Percentiles rank a stretch among this genome's conserved stretches.
Evolutionary conservation across 1,284 basidiomycete genomes (phyloP).

Genomic region (Mycosarcoma mackinlayi): DNA sequence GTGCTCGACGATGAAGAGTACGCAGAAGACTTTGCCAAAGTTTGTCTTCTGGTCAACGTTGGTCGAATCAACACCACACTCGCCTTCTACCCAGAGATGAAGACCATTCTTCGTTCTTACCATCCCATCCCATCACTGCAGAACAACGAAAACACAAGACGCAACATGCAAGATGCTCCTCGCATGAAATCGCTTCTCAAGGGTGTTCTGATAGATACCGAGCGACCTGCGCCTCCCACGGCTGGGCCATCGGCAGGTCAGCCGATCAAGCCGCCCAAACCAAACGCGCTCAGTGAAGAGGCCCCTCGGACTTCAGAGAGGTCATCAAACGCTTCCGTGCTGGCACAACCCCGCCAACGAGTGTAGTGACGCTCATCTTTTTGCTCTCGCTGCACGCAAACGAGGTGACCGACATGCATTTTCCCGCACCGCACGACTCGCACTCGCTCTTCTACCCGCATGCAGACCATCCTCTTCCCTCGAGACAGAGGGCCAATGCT

Average conservation of each 20-base stretch:
- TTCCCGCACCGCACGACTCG: conserved; percentile 57
- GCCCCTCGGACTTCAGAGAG: conserved; percentile 60
- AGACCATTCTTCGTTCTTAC: conserved; percentile 81
- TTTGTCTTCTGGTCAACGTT: conserved; percentile 86
- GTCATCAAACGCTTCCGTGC: conserved; percentile 54
- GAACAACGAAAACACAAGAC: conserved; percentile 73
- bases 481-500: conserved; percentile 54
- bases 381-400: conserved; percentile 54
- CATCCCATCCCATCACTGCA: conserved; percentile 85
- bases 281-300: conserved; percentile 55
- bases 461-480: conserved; percentile 51
- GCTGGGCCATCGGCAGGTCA: conserved; percentile 53
- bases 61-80: conserved; percentile 94
- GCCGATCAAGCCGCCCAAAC: conserved; percentile 34
- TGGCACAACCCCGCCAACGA: conserved; percentile 53
- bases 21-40: conserved; percentile 80
- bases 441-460: conserved; percentile 66
- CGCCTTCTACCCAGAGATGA: conserved; percentile 81
- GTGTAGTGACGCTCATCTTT: conserved; percentile 65
- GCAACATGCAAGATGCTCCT: conserved; percentile 83
- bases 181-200: conserved; percentile 81
- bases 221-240: conserved; percentile 69
- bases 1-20: conserved; percentile 82
- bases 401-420: conserved; percentile 60
- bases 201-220: conserved; percentile 79